phyloP scores from a whole-genome alignment of 1,284 basidiomycete genomes.

The Ustilago loliicola region DNA sequence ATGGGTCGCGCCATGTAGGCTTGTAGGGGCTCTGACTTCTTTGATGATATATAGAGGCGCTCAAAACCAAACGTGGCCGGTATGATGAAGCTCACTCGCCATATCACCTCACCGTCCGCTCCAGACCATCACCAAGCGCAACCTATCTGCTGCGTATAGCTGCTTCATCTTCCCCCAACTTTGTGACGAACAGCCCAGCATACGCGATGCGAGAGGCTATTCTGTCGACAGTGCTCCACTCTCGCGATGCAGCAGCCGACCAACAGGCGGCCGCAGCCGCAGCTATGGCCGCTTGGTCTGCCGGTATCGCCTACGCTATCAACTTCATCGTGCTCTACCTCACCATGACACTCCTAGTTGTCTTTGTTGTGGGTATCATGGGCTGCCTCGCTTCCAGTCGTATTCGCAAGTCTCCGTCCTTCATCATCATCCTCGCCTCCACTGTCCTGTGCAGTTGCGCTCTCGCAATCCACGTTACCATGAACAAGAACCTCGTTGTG shows the following conservation, averaged over 20 bases:
- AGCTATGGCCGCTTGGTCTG: constrained; percentile 38
- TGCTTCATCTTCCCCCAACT: background rate
- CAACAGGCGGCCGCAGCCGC: constrained; percentile 27
- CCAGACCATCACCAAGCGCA: background rate
- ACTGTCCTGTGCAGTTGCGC: constrained; percentile 20
- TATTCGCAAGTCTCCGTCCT: constrained; percentile 26
- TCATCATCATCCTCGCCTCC: constrained; percentile 17
- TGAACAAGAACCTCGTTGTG: constrained; percentile 32
- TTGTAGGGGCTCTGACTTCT: no score
- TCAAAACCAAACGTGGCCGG: no score
- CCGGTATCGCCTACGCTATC: constrained; percentile 42
- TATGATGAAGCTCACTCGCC: no score
- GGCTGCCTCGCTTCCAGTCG: constrained; percentile 24
- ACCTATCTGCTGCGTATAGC: background rate
- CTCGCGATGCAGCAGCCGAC: constrained; percentile 18
- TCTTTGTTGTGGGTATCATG: constrained; percentile 29
- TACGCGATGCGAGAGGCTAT: background rate
- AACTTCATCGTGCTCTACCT: constrained; percentile 37
- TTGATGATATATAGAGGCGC: no score
- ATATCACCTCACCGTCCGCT: no score
- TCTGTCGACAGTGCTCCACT: background rate
- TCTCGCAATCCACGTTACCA: constrained; percentile 17
- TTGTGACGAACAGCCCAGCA: background rate
- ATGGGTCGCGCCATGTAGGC: no score
- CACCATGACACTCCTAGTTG: constrained; percentile 22